These are phyloP conservation scores for Adiantum capillusveneris DNA, from an alignment of 75 land plant genomes.

Conservation along the genomic window DNA sequence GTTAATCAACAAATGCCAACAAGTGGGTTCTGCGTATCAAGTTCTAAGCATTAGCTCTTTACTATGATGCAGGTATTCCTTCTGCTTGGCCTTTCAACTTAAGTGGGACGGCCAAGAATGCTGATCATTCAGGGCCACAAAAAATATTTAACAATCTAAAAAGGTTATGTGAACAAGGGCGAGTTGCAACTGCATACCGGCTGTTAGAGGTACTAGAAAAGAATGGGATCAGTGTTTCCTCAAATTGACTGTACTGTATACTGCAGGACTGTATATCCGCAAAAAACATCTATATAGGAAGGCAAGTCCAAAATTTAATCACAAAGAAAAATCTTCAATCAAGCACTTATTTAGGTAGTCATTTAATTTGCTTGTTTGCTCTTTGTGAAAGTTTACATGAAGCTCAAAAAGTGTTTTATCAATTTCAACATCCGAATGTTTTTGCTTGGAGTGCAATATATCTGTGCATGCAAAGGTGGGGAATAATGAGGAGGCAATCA, in stretches of 20 bases:
- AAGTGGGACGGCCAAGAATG: too few relatives aligned
- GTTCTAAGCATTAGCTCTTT: too few relatives aligned
- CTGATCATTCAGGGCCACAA: too few relatives aligned
- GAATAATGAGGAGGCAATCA: not conserved
- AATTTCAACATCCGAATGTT: not conserved
- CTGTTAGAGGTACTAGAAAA: not conserved
- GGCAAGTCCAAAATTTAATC: not conserved
- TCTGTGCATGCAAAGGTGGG: not conserved
- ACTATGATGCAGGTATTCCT: too few relatives aligned
- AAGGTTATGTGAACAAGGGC: not conserved
- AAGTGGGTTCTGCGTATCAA: too few relatives aligned
- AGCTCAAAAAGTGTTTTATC: not conserved
- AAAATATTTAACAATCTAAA: not conserved
- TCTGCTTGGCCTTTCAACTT: too few relatives aligned
- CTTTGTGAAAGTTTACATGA: not conserved
- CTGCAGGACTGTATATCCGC: not conserved
- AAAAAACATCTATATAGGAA: not conserved
- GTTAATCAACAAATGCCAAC: too few relatives aligned
- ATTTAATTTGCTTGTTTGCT: not conserved
- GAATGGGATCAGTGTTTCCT: not conserved
- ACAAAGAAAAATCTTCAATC: not conserved
- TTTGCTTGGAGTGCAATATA: constrained; percentile 7
- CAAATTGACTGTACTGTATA: not conserved
- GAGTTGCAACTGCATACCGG: not conserved
- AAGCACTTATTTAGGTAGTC: not conserved